Evolutionary conservation across 83 land plant genomes (phyloP).

Genomic region (Larix sibirica): DNA sequence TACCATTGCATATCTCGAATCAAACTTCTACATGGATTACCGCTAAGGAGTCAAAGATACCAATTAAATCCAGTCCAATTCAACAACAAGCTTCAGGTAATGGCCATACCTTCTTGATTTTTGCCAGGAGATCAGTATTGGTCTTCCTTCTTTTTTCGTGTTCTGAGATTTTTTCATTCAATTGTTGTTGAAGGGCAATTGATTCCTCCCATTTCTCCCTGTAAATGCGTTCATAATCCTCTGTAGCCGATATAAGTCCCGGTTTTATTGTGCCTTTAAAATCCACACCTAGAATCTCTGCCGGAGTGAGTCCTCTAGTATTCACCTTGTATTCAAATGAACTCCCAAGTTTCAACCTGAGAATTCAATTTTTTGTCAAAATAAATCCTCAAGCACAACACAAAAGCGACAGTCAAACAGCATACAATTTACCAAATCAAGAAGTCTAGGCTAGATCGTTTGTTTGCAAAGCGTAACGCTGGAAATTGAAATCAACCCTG

Average conservation of each 20-base stretch:
- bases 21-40: neutral
- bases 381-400: neutral
- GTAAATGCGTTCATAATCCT: slow-evolving; percentile 29
- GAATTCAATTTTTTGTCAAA: neutral
- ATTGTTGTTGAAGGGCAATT: slow-evolving; percentile 37
- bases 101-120: slow-evolving; percentile 42
- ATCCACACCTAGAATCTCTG: slow-evolving; percentile 48
- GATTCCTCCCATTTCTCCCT: slow-evolving; percentile 46
- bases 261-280: slow-evolving; percentile 49
- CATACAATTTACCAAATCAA: neutral
- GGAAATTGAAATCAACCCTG: neutral
- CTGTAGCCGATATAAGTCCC: slow-evolving; percentile 29
- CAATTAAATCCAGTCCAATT: neutral
- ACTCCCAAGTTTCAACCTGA: slow-evolving; percentile 58
- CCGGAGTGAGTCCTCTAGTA: slow-evolving; percentile 38
- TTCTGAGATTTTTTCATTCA: slow-evolving; percentile 26
- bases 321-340: slow-evolving; percentile 42
- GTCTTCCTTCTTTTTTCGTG: slow-evolving; percentile 33
- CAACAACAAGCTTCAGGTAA: neutral
- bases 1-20: neutral
- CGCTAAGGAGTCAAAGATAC: neutral
- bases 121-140: slow-evolving; percentile 20
- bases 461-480: neutral
- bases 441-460: neutral
- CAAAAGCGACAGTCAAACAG: neutral